Conservation (phyloP, 208 protist species). For the Trypanosoma lewisi region DNA sequence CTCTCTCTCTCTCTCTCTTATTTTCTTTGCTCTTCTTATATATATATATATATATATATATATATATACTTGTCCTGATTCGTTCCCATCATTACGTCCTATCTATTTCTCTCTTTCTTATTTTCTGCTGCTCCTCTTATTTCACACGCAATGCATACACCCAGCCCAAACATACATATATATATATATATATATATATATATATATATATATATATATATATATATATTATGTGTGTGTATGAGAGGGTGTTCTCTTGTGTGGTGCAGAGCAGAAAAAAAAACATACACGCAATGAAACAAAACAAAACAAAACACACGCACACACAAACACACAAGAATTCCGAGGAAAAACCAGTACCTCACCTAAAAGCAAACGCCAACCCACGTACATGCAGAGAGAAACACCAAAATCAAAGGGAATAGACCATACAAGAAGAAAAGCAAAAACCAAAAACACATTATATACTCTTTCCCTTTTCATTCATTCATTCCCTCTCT, state of each 20-base stretch:
- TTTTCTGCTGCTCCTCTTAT: not conserved
- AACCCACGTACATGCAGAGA: too few relatives aligned
- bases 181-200: slow-evolving; percentile 22
- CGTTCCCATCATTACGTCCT: not conserved
- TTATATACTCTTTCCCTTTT: not conserved
- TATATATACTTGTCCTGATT: too few relatives aligned
- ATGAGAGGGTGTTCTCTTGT: too few relatives aligned
- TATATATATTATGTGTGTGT: too few relatives aligned
- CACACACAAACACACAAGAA: slow-evolving; percentile 5
- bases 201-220: slow-evolving; percentile 13
- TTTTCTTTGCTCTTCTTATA: too few relatives aligned
- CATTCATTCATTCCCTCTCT: not conserved
- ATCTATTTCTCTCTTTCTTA: not conserved
- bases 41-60: too few relatives aligned
- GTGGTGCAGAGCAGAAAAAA: not conserved
- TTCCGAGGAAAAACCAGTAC: slow-evolving; percentile 11
- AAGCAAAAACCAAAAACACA: not conserved
- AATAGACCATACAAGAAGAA: too few relatives aligned
- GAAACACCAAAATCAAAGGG: not conserved
- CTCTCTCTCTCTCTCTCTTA: too few relatives aligned
- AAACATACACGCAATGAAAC: slow-evolving; percentile 17
- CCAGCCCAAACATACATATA: not conserved
- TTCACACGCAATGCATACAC: slow-evolving; percentile 18
- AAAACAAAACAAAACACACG: slow-evolving; percentile 10
- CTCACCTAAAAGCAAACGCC: slow-evolving; percentile 11